Percentiles rank a stretch among this genome's conserved stretches.
These are phyloP conservation scores for Dendrocalamus latiflorus DNA, from an alignment of 202 grass and related monocot species.

Conservation along the genomic window DNA sequence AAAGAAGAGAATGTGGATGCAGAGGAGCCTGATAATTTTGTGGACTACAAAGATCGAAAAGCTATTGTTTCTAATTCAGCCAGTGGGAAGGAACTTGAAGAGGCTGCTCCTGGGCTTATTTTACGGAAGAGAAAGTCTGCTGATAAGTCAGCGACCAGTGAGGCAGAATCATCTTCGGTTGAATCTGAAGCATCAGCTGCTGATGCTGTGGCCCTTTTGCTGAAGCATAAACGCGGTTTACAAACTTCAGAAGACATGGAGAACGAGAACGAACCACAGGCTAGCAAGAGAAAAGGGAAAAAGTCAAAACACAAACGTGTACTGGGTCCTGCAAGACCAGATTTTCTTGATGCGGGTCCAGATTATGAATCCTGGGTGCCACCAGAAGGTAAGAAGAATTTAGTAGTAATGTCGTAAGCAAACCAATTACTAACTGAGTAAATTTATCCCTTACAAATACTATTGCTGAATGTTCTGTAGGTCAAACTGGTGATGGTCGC, in stretches of 20 bases:
- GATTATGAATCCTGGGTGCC: slow-evolving; percentile 90
- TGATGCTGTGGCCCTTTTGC: slow-evolving; percentile 82
- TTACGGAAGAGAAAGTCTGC: slow-evolving; percentile 64
- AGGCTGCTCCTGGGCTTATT: slow-evolving; percentile 82
- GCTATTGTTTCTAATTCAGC: slow-evolving; percentile 40
- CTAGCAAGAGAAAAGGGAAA: slow-evolving; percentile 33
- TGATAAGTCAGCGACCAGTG: slow-evolving; percentile 21
- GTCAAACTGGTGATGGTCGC: slow-evolving; percentile 98
- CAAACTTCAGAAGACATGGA: slow-evolving; percentile 55
- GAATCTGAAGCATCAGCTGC: slow-evolving; percentile 68
- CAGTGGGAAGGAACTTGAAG: slow-evolving; percentile 58
- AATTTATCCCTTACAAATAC: slow-evolving; percentile 2
- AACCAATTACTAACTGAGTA: background rate
- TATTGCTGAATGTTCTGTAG: slow-evolving; percentile 40
- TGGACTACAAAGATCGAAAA: slow-evolving; percentile 94
- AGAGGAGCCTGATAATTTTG: slow-evolving; percentile 74
- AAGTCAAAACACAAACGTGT: slow-evolving; percentile 66
- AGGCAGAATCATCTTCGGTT: slow-evolving; percentile 41
- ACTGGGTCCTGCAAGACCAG: slow-evolving; percentile 73
- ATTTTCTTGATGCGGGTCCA: slow-evolving; percentile 51
- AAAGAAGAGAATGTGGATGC: slow-evolving; percentile 34
- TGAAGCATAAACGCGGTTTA: slow-evolving; percentile 74
- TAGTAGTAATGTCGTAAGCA: background rate
- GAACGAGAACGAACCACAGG: slow-evolving; percentile 6
- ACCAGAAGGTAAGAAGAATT: slow-evolving; percentile 64